Conservation (phyloP, 1,139 yeast genomes). For the Yamadazyma spencermartinsiae region DNA sequence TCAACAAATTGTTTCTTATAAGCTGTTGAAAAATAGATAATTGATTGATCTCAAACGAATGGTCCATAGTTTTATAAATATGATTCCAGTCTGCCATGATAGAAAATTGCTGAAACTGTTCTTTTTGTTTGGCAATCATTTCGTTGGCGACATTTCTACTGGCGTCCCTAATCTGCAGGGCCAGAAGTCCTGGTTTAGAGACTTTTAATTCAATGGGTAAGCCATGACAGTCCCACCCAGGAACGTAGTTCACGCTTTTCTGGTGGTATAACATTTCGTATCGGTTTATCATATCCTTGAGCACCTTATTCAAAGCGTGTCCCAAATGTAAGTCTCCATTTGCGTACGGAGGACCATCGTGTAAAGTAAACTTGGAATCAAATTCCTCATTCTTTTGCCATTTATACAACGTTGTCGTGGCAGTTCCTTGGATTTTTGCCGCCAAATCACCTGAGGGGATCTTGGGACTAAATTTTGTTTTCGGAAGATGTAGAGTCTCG, state of each 20-base stretch:
- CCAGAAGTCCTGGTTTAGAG: constrained; percentile 42
- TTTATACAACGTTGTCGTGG: constrained; percentile 32
- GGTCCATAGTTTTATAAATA: constrained; percentile 72
- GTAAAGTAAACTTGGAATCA: constrained; percentile 57
- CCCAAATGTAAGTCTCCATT: constrained; percentile 94
- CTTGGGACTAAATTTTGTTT: constrained; percentile 43
- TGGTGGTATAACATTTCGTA: constrained; percentile 61
- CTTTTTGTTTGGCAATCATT: constrained; percentile 63
- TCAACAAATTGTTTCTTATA: constrained; percentile 66
- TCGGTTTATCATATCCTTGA: constrained; percentile 83
- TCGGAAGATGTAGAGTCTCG: constrained; percentile 41
- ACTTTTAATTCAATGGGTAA: constrained; percentile 93
- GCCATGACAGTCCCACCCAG: constrained; percentile 99
- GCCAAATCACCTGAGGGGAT: constrained; percentile 34
- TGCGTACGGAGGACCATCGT: constrained; percentile 99
- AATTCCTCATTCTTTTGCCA: constrained; percentile 29
- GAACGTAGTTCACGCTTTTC: constrained; percentile 64
- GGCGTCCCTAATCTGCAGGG: constrained; percentile 52
- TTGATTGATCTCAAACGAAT: constrained; percentile 72
- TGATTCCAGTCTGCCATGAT: constrained; percentile 80
- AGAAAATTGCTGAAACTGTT: constrained; percentile 67
- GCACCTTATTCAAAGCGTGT: constrained; percentile 85
- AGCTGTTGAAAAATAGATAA: constrained; percentile 66
- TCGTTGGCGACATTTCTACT: constrained; percentile 69
- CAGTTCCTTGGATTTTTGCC: constrained; percentile 23